Evolutionary conservation across 768 basidiomycete genomes (phyloP), one percentile per base, ranked within the genome.

Genomic region (Fistulinella prunicolor): DNA sequence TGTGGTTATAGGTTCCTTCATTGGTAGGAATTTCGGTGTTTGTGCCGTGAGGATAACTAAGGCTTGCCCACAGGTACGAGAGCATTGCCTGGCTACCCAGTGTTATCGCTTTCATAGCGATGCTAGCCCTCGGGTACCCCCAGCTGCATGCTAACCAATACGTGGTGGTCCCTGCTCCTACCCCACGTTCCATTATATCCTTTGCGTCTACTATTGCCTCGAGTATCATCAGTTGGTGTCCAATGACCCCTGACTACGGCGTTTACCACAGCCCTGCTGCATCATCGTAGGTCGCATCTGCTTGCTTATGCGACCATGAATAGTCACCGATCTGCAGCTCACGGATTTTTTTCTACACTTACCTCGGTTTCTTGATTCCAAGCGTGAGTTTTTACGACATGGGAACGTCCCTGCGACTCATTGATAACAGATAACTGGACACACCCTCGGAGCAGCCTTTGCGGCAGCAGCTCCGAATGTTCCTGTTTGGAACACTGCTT

Each of bases 51-150:
- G n/a, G 17, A n/a, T 22, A 20, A 21, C 34, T 46, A n/a, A 43
- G 42, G 10, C 36, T 43, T 39, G 43, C 9, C 9, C 17, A 42
- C 70, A 73, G 86, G 84, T 92, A 86, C 55, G 89, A 89, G 61
- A 75, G 79, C 10, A 44, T 86, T 6, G 78, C 82, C 0, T 91
- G 89, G 89, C 68, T 91, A n/a, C 90, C 90, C 0, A 77, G 85
- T 20, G 60, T 86, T 14, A 63, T 92, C 40, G 76, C 81, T 7
- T 90, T 83, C 62, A 62, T 89, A 24, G 73, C 86, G 38, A 81
- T 80, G 28, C 62, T 86, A 1, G 86, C 82, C 1, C 67, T 87
- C 17, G 81, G 86, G 0, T 89, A 83, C 1, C 83, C 86, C 42
- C 76, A 89, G 50, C 66, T 93, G 19, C 68, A 65, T 12, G 56